Base-by-base conservation (phyloP, 2,329 filamentous ascomycete species). In the Ceratocystis papillata region DNA sequence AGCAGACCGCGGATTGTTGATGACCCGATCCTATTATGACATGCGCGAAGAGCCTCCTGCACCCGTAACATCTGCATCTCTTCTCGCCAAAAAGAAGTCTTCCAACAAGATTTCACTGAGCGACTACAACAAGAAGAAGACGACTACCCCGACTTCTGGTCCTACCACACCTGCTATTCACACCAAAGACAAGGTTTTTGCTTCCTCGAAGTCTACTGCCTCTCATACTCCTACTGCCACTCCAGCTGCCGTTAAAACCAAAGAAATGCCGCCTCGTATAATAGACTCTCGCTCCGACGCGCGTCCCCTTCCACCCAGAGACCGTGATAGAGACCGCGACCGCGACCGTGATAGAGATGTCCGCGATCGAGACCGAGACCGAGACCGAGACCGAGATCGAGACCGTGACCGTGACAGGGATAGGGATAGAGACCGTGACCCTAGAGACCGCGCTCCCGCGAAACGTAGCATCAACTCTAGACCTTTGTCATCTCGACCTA, bases 61-160 rank as follows among this genome's bases (percentile, higher is more conserved):
- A 48, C 74, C 75, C n/a, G 44, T 63, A 67, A 70, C 73, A 55
- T 73, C 75, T 65, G 70, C 77, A 64, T 74, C 77, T 69, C 73
- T 73, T 63, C 76, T 73, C 69, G 73, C 73, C 68, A 77, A 79
- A 71, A 83, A 79, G 73, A 83, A 82, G 75, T 72, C 74, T 20
- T 71, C 73, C 57, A 76, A 74, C 62, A 83, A 83, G 72, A 72
- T 84, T 69, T 83, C 81, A 15, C 73, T 85, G 68, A 82, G 80
- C 73, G 82, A 84, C 72, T 85, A 84, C 70, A 81, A 81, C 73
- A 84, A 81, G 68, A 80, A 81, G 72, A 80, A 80, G 72, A 28
- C 41, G 45, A 46, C 25, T 37, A 37, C 30, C 12, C 25, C 62
- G 41, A 45, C 65, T 45, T 25, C 53, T n/a, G 30, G 44, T n/a